Evolutionary conservation across 2,329 filamentous ascomycete genomes (phyloP), one percentile per base, ranked within the genome.

Genomic region (Alternaria panax): DNA sequence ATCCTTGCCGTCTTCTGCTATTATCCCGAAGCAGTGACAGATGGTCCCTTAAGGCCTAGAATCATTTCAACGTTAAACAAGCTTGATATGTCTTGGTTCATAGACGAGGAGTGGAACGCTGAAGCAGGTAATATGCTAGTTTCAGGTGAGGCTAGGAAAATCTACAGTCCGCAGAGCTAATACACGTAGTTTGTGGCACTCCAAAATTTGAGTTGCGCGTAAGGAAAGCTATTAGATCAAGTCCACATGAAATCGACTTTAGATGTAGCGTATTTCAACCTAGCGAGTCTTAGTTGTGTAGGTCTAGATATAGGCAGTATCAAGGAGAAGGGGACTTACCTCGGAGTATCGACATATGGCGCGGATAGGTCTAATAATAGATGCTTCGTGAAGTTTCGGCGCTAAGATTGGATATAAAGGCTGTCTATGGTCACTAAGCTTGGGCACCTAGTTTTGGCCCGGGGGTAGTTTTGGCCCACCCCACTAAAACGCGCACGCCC

Each of bases 111-210:
- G 42, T 54, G 24, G 42, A 18, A 8, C 9, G 36, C 54, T 30
- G 45, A 61, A 53, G 59, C 43, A 14, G 54, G 54, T 18, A 57
- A 57, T 51, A 61, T 61, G 50, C 41, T 58, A 7, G 38, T 61
- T 7, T 16, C 28, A 20, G 57, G 57, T 59, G 55, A 27, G 36
- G 14, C 32, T 11, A 51, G 8, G 11, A 22, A 5, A 40, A 9
- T 18, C 12, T 9, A 18, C 20, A 22, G 7, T 18, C 38, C 12
- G 9, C 12, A 6, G 7, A 34, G n/a, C 27, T 54, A 38, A 54
- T 18, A 12, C 7, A 12, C 20, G 16, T 59, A 57, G 54, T 54
- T 9, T 57, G 43, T 36, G 38, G 59, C 20, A 41, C 25, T 24
- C 38, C 43, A 5, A 28, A 51, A 5, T 57, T 57, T 46, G 50